Percentiles rank a stretch among this genome's conserved stretches.
These are phyloP conservation scores for Saksenaea vasiformis DNA, from an alignment of 371 early-diverging fungal genomes.

Conservation along the genomic window DNA sequence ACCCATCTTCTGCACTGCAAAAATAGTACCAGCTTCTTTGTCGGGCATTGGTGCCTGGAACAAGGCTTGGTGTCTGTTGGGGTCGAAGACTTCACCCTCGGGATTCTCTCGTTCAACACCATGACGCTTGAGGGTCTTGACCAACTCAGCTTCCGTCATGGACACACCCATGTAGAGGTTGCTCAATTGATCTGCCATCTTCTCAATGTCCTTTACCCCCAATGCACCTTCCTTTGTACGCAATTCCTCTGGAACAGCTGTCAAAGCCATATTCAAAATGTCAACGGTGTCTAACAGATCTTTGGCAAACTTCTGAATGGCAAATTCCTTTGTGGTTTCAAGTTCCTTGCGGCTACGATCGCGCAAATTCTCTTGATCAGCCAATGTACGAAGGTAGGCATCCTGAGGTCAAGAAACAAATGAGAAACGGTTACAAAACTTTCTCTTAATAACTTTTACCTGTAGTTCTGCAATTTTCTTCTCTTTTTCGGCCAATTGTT, in stretches of 20 bases:
- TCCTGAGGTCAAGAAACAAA: constrained; percentile 47
- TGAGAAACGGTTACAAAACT: constrained; percentile 1
- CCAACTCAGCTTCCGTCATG: constrained; percentile 86
- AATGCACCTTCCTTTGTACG: constrained; percentile 41
- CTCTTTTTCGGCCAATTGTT: constrained; percentile 70
- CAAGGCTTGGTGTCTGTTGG: constrained; percentile 91
- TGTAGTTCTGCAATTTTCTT: constrained; percentile 80
- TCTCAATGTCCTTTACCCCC: constrained; percentile 46
- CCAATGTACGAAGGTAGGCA: constrained; percentile 85
- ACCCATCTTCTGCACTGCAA: constrained; percentile 90
- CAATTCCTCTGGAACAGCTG: constrained; percentile 65
- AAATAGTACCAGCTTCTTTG: constrained; percentile 87
- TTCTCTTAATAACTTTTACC: constrained; percentile 49
- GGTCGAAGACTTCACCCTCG: constrained; percentile 89
- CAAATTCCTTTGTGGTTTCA: constrained; percentile 76
- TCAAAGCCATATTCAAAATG: constrained; percentile 86
- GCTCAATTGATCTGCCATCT: constrained; percentile 66
- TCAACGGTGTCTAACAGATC: constrained; percentile 95
- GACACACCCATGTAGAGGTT: constrained; percentile 87
- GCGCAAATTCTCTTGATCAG: constrained; percentile 95
- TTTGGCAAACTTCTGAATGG: constrained; percentile 96
- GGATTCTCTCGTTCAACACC: constrained; percentile 86
- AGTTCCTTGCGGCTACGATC: constrained; percentile 88
- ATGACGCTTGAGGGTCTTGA: constrained; percentile 87
- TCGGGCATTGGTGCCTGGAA: constrained; percentile 91